These are phyloP conservation scores for Sporobolus alterniflorus DNA, from an alignment of 202 grass and related monocot genomes.

Conservation along the genomic window DNA sequence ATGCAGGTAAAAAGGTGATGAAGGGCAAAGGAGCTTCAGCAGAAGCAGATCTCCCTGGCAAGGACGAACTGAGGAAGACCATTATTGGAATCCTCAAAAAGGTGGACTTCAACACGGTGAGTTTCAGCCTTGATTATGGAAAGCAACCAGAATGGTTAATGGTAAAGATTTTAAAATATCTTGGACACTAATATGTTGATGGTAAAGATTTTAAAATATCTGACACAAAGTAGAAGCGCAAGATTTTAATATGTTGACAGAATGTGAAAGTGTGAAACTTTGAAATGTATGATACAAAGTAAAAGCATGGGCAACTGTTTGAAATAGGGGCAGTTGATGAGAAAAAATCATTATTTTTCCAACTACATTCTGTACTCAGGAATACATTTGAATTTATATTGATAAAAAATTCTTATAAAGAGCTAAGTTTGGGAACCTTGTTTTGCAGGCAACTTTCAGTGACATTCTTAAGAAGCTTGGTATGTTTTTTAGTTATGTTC, in stretches of 20 bases:
- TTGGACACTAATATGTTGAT: not conserved
- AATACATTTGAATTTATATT: not conserved
- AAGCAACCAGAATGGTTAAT: constrained; percentile 7
- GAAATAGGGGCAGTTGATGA: not conserved
- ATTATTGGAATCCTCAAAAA: constrained; percentile 83
- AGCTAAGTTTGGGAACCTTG: constrained; percentile 33
- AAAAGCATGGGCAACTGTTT: not conserved
- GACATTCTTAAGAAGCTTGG: constrained; percentile 97
- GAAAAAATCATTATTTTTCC: not conserved
- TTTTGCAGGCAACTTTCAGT: constrained; percentile 95
- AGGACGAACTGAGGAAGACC: constrained; percentile 81
- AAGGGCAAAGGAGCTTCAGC: constrained; percentile 65
- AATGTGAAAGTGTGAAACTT: not conserved
- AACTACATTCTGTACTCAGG: not conserved
- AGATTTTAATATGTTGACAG: not conserved
- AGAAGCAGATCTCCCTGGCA: constrained; percentile 65
- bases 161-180: not conserved
- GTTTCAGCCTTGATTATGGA: constrained; percentile 24
- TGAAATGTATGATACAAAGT: not conserved
- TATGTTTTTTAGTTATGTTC: constrained; percentile 45
- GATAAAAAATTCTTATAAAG: not conserved
- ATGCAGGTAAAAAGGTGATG: constrained; percentile 68
- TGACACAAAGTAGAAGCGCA: not conserved
- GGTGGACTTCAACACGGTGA: constrained; percentile 97
- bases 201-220: not conserved